phyloP scores from a whole-genome alignment of 2,329 filamentous ascomycete species.

The Ceratocystis lukuohia region DNA sequence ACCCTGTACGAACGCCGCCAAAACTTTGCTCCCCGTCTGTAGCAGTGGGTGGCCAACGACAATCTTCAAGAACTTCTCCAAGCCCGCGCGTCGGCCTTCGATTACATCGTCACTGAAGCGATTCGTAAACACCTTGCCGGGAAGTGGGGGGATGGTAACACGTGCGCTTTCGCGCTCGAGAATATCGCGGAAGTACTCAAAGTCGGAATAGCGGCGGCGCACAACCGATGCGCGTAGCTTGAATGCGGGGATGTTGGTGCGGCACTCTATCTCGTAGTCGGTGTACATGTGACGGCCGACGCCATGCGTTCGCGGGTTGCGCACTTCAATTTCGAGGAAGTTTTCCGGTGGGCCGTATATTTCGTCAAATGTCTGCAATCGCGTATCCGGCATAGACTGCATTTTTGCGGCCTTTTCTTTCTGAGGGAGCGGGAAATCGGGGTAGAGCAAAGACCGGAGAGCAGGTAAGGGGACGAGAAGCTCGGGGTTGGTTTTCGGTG shows the following conservation, averaged over 20 bases:
- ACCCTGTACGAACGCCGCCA: conserved; percentile 96
- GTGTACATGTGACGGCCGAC: conserved; percentile 96
- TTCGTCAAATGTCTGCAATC: conserved; percentile 94
- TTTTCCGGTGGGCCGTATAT: conserved; percentile 98
- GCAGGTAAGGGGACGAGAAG: neutral
- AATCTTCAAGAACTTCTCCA: conserved; percentile 94
- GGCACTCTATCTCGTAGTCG: conserved; percentile 94
- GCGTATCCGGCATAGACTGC: conserved; percentile 57
- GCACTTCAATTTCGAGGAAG: conserved; percentile 96
- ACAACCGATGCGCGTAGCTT: conserved; percentile 83
- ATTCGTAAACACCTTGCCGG: conserved; percentile 96
- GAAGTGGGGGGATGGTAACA: conserved; percentile 88
- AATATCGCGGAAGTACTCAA: conserved; percentile 97
- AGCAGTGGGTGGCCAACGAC: conserved; percentile 91
- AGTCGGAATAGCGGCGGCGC: conserved; percentile 89
- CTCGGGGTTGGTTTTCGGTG: too few species aligned
- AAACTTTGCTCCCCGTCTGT: conserved; percentile 93
- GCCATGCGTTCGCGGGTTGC: conserved; percentile 85
- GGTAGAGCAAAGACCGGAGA: neutral
- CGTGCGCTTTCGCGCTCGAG: conserved; percentile 87
- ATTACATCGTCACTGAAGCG: conserved; percentile 97
- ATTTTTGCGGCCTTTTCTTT: conserved; percentile 33
- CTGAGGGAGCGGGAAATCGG: conserved; percentile 16
- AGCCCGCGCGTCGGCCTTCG: conserved; percentile 76
- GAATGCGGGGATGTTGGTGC: conserved; percentile 97